phyloP scores from a whole-genome alignment of 164 flowering plant species.

The Echeveria elegans region DNA sequence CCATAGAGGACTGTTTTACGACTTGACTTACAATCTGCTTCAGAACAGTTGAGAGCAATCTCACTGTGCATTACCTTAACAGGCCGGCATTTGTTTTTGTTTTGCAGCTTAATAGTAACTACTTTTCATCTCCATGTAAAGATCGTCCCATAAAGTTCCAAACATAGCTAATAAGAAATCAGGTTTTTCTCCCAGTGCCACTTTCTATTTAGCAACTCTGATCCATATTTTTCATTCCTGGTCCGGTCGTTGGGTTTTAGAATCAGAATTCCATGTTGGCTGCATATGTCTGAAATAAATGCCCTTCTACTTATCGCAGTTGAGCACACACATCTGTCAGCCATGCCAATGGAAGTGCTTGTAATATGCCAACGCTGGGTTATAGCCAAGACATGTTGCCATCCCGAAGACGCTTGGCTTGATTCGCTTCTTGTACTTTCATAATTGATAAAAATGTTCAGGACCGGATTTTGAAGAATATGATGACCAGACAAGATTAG shows the following conservation, averaged over 20 bases:
- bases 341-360: conserved; percentile 11
- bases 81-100: neutral
- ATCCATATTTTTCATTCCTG: neutral
- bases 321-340: neutral
- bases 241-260: no score
- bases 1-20: no score
- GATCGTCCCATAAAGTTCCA: neutral
- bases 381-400: conserved; percentile 7
- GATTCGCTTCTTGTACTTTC: conserved; percentile 14
- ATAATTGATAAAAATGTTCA: conserved; percentile 26
- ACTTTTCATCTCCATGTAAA: neutral
- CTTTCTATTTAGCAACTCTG: neutral
- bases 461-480: conserved; percentile 78
- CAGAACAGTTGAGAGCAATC: no score
- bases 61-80: no score
- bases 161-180: neutral
- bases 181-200: neutral
- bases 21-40: no score
- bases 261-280: neutral
- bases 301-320: neutral
- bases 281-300: neutral
- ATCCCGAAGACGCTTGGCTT: conserved; percentile 10
- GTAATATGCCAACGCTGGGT: conserved; percentile 10
- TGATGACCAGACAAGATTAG: conserved; percentile 29
- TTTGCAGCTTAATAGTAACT: neutral